These are phyloP conservation scores for Curvularia spicifera DNA, from an alignment of 2,329 filamentous ascomycete genomes.

Conservation along the genomic window DNA sequence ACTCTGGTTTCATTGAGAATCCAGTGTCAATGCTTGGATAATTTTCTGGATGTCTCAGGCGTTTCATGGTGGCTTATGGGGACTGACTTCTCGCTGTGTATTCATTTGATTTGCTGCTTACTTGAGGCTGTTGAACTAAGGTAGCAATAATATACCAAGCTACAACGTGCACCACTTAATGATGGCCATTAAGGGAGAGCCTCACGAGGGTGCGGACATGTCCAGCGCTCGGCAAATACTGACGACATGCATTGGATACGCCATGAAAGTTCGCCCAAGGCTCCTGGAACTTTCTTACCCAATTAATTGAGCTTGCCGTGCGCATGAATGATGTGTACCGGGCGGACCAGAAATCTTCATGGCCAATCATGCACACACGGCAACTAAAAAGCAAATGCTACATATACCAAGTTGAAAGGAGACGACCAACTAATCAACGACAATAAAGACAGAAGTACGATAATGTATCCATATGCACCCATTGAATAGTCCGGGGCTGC, in stretches of 20 bases:
- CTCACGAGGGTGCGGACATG: not conserved
- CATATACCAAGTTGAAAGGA: not conserved
- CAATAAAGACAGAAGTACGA: not conserved
- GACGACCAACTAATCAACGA: not conserved
- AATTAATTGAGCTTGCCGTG: not conserved
- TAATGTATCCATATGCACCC: not conserved
- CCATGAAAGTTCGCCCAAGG: not conserved
- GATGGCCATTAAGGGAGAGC: not conserved
- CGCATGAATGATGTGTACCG: not conserved
- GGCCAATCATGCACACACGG: not conserved
- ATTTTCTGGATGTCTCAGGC: not conserved
- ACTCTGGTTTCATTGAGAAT: not conserved
- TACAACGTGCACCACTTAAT: not conserved
- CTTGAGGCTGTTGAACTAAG: not conserved
- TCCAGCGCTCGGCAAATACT: not conserved
- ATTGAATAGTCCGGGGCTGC: not conserved
- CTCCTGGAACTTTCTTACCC: not conserved
- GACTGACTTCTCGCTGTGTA: not conserved
- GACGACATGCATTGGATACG: not conserved
- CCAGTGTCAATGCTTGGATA: not conserved
- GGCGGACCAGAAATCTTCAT: not conserved
- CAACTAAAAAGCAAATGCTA: not conserved
- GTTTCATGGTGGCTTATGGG: not conserved
- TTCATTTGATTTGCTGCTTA: not conserved
- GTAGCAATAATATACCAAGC: not conserved